Evolutionary conservation across 2,329 filamentous ascomycete genomes (phyloP), one percentile per base, ranked within the genome.

Genomic region (Geosmithia flava): DNA sequence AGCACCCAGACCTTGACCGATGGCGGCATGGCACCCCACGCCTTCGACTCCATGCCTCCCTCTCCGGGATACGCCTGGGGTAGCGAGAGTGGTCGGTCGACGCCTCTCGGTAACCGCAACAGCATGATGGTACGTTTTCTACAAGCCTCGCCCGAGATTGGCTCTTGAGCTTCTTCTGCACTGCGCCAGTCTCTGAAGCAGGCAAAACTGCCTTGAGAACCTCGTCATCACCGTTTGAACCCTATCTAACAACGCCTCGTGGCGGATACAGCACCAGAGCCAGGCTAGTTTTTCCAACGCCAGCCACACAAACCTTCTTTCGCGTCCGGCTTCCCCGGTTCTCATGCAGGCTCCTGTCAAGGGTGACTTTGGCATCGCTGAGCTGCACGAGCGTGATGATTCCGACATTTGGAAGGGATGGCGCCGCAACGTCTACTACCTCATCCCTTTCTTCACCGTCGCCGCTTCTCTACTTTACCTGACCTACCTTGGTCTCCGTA

Each of bases 401-500:
- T 56, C 50, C 23, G 67, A 71, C n/a, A 68, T 63, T 46, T 71
- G 66, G 65, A 64, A 63, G 45, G 69, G 69, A 37, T 70, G 67
- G 68, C 67, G 61, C 49, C 62, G 68, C 11, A 54, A 63, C 30
- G 44, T 71, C 11, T 71, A 63, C 55, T 55, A 53, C 17, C 53
- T 69, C 30, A 59, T 62, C 7, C 68, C 68, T 1, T 45, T 66
- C 30, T 48, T 71, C 47, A 69, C 64, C 17, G 44, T 71, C n/a
- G 39, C 61, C 51, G 69, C 66, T 3, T 37, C 10, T 3, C 20
- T 42, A 3, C 44, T 70, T n/a, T 71, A 68, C 56, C n/a, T 71
- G 4, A 39, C 59, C 49, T 80, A 80, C 52, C 70, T 79, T 7
- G 65, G 54, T 20, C 60, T 74, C 47, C 72, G 76, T 39, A 69